Base-by-base conservation (phyloP, 768 basidiomycete species). In the Pisolithus microcarpus region DNA sequence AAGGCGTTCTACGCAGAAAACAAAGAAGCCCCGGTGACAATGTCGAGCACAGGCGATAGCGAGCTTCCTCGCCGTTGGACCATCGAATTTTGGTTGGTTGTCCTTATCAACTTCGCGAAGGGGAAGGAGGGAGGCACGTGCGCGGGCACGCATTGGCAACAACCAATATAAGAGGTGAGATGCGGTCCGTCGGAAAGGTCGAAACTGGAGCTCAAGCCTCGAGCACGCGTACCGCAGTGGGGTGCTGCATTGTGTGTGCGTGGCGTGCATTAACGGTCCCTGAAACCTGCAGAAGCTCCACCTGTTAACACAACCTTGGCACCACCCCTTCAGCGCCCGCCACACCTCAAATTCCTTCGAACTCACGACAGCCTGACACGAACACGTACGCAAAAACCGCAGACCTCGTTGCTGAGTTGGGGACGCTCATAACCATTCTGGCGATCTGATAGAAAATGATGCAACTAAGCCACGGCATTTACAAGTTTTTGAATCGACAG, bases 401-500 rank as follows among this genome's bases (percentile, higher is more conserved):
- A 34, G 2, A 5, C 34, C 34, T 34, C 34, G 34, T 34, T 34
- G 13, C 13, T 34, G 34, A 34, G 13, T 11, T 4, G 34, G 34
- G 34, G 26, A 44, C 43, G 16, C 23, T 26, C 43, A 15, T 16
- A 43, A 26, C 43, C 7, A 30, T 15, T 26, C 24, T 21, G 40
- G 43, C 26, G 26, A 44, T 44, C 16, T 7, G 10, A 11, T 30
- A 2, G 28, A 44, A 44, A n/a, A 44, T 28, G 43, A 26, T 44
- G 43, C 43, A 26, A 11, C 23, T 44, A 7, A 26, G 15, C 26
- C 43, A 44, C 43, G 43, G 43, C 43, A 44, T 44, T 26, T 44
- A 44, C 26, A 44, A 44, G 43, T 44, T 44, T 26, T 44, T 44
- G 43, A 44, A 44, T 44, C 11, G 43, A 30, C 43, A 44, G 43